These are phyloP conservation scores for Trametes gibbosa DNA, from an alignment of 768 basidiomycete genomes.

Conservation along the genomic window DNA sequence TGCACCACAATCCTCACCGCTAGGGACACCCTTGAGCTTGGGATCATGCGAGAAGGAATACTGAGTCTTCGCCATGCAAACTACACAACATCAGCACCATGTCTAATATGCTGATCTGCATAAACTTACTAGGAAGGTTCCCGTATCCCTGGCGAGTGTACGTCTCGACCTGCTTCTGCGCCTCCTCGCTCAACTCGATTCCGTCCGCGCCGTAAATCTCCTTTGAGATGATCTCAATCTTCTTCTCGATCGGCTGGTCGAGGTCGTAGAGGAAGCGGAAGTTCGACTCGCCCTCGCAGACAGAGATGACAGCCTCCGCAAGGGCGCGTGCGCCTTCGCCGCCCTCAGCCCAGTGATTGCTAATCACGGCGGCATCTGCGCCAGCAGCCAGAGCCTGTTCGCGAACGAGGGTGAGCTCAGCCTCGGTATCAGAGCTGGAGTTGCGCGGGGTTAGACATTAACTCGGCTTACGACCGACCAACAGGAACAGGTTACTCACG, in stretches of 20 bases:
- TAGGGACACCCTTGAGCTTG: conserved; percentile 84
- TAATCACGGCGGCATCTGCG: conserved; percentile 92
- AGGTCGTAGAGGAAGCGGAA: conserved; percentile 96
- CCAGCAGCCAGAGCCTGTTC: conserved; percentile 78
- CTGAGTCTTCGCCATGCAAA: conserved; percentile 98
- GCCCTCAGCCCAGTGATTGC: conserved; percentile 97
- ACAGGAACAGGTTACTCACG: conserved; percentile 49
- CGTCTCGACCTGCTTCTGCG: conserved; percentile 80
- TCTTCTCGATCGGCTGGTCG: conserved; percentile 77
- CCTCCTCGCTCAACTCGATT: conserved; percentile 81
- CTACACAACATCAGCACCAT: conserved; percentile 36
- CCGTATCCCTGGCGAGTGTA: conserved; percentile 90
- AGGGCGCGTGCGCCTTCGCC: conserved; percentile 87
- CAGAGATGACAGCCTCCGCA: conserved; percentile 87
- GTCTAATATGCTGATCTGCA: neutral
- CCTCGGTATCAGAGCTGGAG: conserved; percentile 78
- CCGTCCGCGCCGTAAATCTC: conserved; percentile 95
- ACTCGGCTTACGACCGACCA: neutral
- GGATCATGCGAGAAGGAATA: conserved; percentile 97
- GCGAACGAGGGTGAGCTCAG: conserved; percentile 84
- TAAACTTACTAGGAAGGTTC: conserved; percentile 66
- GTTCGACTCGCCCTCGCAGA: conserved; percentile 76
- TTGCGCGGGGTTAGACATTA: neutral
- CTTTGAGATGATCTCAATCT: conserved; percentile 83
- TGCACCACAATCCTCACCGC: conserved; percentile 42